A percentile compares a stretch with the other conserved stretches of the same genome.
Evolutionary conservation across 306 rosid genomes (phyloP).

Genomic region (Sicyos baderoa): DNA sequence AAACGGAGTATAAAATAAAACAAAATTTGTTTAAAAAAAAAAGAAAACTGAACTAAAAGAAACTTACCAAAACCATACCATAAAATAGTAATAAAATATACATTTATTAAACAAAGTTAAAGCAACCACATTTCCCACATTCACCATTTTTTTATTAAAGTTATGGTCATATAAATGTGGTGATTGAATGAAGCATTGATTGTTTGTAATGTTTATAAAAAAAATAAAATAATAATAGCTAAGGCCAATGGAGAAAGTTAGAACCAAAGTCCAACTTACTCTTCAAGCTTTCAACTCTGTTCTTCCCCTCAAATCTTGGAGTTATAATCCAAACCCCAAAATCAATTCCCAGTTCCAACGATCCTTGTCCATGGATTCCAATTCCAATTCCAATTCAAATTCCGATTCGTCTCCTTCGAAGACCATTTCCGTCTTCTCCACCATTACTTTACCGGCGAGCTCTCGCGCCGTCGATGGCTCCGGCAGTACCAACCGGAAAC

Average conservation of each 20-base stretch:
- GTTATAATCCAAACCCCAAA: constrained; percentile 18
- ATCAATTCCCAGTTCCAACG: constrained; percentile 11
- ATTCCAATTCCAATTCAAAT: constrained; percentile 23
- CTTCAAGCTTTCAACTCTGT: not conserved
- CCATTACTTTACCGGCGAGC: constrained; percentile 24
- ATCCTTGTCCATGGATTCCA: constrained; percentile 43
- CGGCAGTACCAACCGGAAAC: constrained; percentile 33
- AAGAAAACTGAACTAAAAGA: too few relatives aligned
- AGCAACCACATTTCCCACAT: too few relatives aligned
- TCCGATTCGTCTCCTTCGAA: constrained; percentile 35
- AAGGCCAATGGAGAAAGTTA: not conserved
- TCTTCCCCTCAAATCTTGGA: not conserved
- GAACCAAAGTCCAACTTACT: not conserved
- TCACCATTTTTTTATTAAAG: not conserved
- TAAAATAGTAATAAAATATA: too few relatives aligned
- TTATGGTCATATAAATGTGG: not conserved
- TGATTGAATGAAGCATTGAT: not conserved
- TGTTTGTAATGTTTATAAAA: not conserved
- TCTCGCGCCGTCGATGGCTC: constrained; percentile 18
- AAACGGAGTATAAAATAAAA: too few relatives aligned
- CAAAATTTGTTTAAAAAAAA: too few relatives aligned
- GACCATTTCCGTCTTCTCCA: constrained; percentile 56
- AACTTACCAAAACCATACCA: too few relatives aligned
- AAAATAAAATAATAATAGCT: not conserved
- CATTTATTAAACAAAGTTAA: too few relatives aligned